These are phyloP conservation scores for Cystobasidium slooffiae DNA, from an alignment of 1,284 basidiomycete genomes.

Conservation along the genomic window DNA sequence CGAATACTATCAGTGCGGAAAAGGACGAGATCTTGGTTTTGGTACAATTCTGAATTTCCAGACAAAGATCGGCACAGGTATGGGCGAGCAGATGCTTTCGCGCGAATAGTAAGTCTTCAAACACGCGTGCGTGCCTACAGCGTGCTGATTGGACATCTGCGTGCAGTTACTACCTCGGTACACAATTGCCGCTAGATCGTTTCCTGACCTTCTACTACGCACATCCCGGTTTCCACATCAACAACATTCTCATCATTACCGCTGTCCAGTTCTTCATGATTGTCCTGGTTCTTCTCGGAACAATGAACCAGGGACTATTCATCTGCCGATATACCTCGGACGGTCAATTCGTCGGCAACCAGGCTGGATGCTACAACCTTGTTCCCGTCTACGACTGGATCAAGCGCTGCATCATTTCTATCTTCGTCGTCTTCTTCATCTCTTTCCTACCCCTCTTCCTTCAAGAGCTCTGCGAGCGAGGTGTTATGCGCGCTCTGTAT, in stretches of 20 bases:
- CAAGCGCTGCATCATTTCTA: conserved; percentile 88
- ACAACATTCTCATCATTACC: conserved; percentile 97
- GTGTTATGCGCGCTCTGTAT: conserved; percentile 81
- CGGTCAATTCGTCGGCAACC: conserved; percentile 72
- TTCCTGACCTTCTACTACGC: conserved; percentile 99
- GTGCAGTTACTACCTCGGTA: conserved; percentile 84
- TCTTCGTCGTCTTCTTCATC: conserved; percentile 96
- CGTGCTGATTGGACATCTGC: background rate
- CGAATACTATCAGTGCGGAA: conserved; percentile 77
- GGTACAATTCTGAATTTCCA: conserved; percentile 99
- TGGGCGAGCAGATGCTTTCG: conserved; percentile 99
- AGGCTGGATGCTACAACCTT: conserved; percentile 89
- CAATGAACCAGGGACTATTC: conserved; percentile 75
- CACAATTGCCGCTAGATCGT: conserved; percentile 96
- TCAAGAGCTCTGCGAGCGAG: conserved; percentile 92
- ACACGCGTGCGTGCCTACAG: background rate
- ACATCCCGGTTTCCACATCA: conserved; percentile 99
- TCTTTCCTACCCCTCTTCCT: conserved; percentile 90
- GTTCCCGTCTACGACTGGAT: conserved; percentile 89
- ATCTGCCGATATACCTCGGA: conserved; percentile 76
- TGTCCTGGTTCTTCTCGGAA: conserved; percentile 86
- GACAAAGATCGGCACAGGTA: conserved; percentile 99
- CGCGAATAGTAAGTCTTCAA: conserved; percentile 78
- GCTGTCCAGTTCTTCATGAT: conserved; percentile 88
- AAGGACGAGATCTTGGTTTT: conserved; percentile 94